These are phyloP conservation scores for Achaetomiella virescens DNA, from an alignment of 495 filamentous ascomycete genomes.

Conservation along the genomic window DNA sequence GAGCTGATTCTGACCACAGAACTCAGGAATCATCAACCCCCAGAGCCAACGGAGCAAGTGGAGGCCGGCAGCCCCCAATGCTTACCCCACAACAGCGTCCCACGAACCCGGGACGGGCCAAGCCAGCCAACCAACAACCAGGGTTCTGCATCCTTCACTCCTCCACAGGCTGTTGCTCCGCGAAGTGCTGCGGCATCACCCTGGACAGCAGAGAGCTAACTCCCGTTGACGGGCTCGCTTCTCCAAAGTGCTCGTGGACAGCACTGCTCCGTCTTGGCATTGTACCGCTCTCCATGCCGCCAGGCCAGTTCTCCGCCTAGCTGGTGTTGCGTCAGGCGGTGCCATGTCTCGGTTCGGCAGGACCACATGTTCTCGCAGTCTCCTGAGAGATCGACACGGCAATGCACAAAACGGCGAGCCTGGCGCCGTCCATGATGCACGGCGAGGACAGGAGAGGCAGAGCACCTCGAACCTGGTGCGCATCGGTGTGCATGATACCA, in stretches of 20 bases:
- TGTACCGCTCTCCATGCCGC: background rate
- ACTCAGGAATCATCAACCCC: background rate
- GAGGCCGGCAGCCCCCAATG: background rate
- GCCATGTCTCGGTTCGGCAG: background rate
- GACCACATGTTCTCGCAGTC: background rate
- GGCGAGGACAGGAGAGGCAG: background rate
- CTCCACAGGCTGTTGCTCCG: background rate
- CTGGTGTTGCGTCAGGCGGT: background rate
- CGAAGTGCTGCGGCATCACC: no score
- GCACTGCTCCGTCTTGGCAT: constrained; percentile 7
- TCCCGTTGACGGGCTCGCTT: background rate
- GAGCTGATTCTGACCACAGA: background rate
- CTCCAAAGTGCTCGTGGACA: background rate
- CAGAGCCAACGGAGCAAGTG: background rate
- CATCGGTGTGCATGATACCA: background rate
- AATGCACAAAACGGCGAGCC: background rate
- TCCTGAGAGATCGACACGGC: background rate
- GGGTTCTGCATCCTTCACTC: constrained; percentile 2
- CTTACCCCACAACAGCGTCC: constrained; percentile 6
- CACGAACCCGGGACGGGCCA: constrained; percentile 7
- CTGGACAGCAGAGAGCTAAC: background rate
- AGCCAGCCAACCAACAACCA: background rate
- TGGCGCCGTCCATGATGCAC: background rate
- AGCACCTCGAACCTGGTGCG: background rate
- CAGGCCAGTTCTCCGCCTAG: background rate